phyloP scores from a whole-genome alignment of 208 protist species.

The Vickermania ingenoplastis region DNA sequence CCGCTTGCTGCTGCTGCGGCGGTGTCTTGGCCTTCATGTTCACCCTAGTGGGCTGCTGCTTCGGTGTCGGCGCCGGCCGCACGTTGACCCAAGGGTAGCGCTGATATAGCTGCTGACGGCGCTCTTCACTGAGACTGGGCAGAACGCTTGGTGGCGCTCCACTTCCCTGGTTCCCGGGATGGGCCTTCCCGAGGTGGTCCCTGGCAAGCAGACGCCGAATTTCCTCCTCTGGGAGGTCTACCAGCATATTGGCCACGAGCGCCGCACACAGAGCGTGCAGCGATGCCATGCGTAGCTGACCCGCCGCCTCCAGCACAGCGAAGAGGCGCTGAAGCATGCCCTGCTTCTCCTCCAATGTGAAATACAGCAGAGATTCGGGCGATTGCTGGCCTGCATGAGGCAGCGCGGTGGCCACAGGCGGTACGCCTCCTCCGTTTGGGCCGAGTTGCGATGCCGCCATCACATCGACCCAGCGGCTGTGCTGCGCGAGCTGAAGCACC shows the following conservation, averaged over 20 bases:
- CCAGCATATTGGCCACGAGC: conserved; percentile 46
- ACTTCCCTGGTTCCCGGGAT: too few species aligned
- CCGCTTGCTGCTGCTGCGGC: too few species aligned
- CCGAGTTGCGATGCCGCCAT: conserved; percentile 4
- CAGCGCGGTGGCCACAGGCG: neutral
- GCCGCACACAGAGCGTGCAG: conserved; percentile 39
- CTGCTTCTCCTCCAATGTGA: conserved; percentile 11
- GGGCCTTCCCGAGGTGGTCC: neutral
- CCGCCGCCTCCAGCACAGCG: conserved; percentile 40
- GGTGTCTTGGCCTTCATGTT: too few species aligned
- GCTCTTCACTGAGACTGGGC: conserved; percentile 26
- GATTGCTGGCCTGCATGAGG: neutral
- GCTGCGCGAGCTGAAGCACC: neutral
- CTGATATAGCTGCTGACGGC: conserved; percentile 15
- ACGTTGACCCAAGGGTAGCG: conserved; percentile 20
- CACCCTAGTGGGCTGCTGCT: too few species aligned
- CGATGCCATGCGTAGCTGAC: conserved; percentile 26
- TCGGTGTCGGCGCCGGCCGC: too few species aligned
- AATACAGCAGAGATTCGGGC: neutral
- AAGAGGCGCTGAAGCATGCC: conserved; percentile 21
- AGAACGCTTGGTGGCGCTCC: too few species aligned
- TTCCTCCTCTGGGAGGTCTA: conserved; percentile 27
- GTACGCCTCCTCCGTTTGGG: conserved; percentile 1
- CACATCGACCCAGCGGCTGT: conserved; percentile 33
- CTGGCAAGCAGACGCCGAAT: conserved; percentile 20